Evolutionary conservation across 805 yeast genomes (phyloP).

Genomic region (Ogataea salicorniae): DNA sequence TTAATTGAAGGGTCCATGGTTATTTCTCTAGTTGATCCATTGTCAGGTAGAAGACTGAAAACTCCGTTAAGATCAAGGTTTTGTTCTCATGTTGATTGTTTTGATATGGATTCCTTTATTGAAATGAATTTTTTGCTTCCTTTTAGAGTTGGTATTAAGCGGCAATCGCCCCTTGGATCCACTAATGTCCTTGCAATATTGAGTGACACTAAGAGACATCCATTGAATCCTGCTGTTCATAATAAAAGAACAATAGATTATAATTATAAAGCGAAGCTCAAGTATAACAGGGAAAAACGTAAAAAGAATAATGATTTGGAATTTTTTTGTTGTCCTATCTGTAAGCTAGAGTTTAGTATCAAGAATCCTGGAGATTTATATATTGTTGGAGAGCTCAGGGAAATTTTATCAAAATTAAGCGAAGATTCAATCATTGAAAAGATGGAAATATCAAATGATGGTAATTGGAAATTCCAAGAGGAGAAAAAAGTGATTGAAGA

Average conservation of each 20-base stretch:
- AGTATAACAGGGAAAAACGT: constrained; percentile 13
- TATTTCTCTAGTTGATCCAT: constrained; percentile 30
- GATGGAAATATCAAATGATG: constrained; percentile 25
- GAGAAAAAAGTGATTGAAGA: constrained; percentile 3
- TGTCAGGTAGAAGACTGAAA: constrained; percentile 25
- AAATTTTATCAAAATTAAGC: constrained; percentile 19
- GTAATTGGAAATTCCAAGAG: constrained; percentile 20
- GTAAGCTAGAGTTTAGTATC: constrained; percentile 31
- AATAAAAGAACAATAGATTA: constrained; percentile 20
- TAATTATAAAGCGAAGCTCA: constrained; percentile 18
- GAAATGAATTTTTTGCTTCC: constrained; percentile 26
- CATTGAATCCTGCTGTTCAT: constrained; percentile 16
- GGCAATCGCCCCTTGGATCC: constrained; percentile 14
- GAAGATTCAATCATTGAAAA: constrained; percentile 14
- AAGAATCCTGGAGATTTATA: constrained; percentile 29
- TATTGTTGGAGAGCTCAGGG: constrained; percentile 28
- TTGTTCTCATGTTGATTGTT: constrained; percentile 34
- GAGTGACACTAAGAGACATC: constrained; percentile 23
- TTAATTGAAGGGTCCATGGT: constrained; percentile 24
- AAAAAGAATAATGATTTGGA: constrained; percentile 24
- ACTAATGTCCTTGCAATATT: constrained; percentile 19
- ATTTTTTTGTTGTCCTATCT: constrained; percentile 32
- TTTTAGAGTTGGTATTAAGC: constrained; percentile 21
- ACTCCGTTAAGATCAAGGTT: constrained; percentile 29
- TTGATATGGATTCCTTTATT: constrained; percentile 29